A percentile compares a stretch with the other conserved stretches of the same genome.
These are phyloP conservation scores for Brassica rapa DNA, from an alignment of 345 rosid genomes.

Conservation along the genomic window DNA sequence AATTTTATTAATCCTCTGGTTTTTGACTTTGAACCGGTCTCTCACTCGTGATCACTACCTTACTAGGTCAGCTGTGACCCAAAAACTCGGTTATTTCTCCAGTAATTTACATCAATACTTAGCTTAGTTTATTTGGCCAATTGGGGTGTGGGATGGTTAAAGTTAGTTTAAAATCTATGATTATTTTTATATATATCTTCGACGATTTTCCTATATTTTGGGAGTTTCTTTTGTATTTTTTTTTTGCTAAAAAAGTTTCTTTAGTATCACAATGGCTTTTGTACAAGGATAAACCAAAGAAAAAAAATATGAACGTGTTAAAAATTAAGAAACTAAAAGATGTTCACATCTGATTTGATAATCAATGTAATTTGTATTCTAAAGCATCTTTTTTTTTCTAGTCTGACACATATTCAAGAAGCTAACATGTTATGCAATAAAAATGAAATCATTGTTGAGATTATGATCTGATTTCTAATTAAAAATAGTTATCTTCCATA, in stretches of 20 bases:
- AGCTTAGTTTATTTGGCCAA: background rate
- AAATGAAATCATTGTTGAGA: background rate
- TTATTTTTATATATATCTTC: background rate
- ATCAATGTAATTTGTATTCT: background rate
- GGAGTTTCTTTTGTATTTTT: background rate
- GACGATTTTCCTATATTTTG: background rate
- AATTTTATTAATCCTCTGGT: constrained; percentile 23
- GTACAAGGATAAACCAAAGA: background rate
- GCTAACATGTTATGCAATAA: background rate
- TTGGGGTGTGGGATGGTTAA: background rate
- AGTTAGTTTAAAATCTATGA: constrained; percentile 26
- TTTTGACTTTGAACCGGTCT: constrained; percentile 46
- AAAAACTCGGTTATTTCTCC: constrained; percentile 23
- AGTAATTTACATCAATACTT: background rate
- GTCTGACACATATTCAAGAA: constrained; percentile 12
- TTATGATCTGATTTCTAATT: background rate
- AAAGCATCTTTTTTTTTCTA: background rate
- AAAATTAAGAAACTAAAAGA: background rate
- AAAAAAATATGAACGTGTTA: background rate
- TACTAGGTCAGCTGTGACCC: constrained; percentile 33
- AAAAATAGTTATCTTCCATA: background rate
- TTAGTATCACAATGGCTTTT: background rate
- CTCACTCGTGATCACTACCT: constrained; percentile 32
- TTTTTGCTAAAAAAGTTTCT: background rate
- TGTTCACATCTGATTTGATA: background rate